Conservation (phyloP, 148 eudicot species). For the Chenopodium formosanum region DNA sequence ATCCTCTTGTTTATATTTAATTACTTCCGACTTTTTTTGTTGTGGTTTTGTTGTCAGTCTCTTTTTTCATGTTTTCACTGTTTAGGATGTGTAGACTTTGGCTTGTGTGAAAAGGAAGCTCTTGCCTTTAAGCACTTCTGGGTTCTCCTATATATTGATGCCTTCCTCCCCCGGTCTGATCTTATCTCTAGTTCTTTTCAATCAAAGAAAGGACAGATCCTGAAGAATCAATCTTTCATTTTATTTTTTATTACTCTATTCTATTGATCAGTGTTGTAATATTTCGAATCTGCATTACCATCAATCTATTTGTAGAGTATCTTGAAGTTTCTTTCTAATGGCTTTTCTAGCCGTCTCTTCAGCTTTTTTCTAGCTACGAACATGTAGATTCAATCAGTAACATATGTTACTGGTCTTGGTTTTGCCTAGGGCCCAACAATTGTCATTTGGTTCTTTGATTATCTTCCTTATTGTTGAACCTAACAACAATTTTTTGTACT, state of each 20-base stretch:
- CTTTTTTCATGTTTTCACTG: conserved; percentile 14
- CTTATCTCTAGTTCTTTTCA: not conserved
- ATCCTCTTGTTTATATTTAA: not conserved
- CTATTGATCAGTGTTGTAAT: not conserved
- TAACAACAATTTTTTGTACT: not conserved
- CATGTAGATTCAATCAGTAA: not conserved
- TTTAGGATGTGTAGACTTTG: not conserved
- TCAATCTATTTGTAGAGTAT: not conserved
- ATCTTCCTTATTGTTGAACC: not conserved
- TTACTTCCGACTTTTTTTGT: not conserved
- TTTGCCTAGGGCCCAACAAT: not conserved
- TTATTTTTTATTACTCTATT: not conserved
- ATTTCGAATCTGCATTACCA: not conserved
- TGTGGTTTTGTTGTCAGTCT: conserved; percentile 1
- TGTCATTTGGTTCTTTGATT: not conserved
- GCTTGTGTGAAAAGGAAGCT: not conserved
- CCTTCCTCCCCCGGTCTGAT: not conserved
- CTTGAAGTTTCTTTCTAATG: not conserved
- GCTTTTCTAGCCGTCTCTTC: not conserved
- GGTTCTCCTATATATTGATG: not conserved
- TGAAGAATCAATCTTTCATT: not conserved
- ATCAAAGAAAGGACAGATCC: not conserved
- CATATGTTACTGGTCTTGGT: not conserved
- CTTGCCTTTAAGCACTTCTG: not conserved
- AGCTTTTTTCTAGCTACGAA: not conserved